Evolutionary conservation across 169 alveolate species (phyloP).

Genomic region (Plasmodium reichenowi): DNA sequence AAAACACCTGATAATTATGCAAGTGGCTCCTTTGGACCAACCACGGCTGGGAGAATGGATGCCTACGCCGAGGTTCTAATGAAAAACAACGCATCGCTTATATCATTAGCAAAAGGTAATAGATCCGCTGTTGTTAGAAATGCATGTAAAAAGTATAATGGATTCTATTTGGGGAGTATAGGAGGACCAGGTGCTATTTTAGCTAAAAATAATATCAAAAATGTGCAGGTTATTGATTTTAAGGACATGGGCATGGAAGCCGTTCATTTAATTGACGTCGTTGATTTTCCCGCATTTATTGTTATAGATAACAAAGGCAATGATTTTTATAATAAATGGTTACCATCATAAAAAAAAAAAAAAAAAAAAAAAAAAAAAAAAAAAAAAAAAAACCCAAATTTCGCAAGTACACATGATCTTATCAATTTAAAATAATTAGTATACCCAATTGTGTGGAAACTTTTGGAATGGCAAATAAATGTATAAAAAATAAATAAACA

Average conservation of each 20-base stretch:
- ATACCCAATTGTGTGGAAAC: too few relatives aligned
- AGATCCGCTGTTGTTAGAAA: constrained; percentile 84
- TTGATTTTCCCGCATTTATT: constrained; percentile 92
- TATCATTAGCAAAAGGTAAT: constrained; percentile 91
- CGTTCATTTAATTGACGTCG: constrained; percentile 90
- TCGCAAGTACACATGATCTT: too few relatives aligned
- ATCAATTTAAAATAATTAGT: too few relatives aligned
- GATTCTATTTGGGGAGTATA: constrained; percentile 89
- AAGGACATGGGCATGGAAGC: constrained; percentile 90
- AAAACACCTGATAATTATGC: constrained; percentile 90
- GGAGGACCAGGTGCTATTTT: constrained; percentile 94
- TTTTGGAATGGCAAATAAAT: too few relatives aligned
- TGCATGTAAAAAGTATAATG: constrained; percentile 90
- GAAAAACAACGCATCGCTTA: constrained; percentile 88
- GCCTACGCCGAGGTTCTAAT: constrained; percentile 85
- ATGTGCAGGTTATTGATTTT: constrained; percentile 86
- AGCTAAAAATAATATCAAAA: constrained; percentile 87
- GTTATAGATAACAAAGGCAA: constrained; percentile 91
- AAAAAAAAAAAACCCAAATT: too few relatives aligned
- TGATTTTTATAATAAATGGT: constrained; percentile 88
- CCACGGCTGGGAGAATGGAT: constrained; percentile 94
- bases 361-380: neutral
- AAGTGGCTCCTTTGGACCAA: constrained; percentile 93
- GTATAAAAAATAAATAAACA: too few relatives aligned
- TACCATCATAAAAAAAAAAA: constrained; percentile 18